These are phyloP conservation scores for Samsoniella hepiali DNA, from an alignment of 2,329 filamentous ascomycete species.

Conservation along the genomic window DNA sequence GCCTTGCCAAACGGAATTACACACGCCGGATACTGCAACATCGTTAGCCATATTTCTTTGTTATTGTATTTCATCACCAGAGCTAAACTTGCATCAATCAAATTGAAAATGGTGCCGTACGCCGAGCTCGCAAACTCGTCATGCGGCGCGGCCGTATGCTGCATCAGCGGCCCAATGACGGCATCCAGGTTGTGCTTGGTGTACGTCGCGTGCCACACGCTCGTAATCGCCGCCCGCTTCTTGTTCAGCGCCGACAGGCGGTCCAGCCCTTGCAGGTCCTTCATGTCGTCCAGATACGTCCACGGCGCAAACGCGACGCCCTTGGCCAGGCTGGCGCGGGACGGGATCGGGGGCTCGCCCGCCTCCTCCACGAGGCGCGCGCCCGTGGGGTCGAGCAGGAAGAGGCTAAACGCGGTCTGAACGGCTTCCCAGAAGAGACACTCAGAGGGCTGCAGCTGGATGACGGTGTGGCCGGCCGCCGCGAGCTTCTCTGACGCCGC, in stretches of 20 bases:
- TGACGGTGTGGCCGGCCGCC: constrained; percentile 43
- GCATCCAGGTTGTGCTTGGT: constrained; percentile 45
- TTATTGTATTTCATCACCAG: not conserved
- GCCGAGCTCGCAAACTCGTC: constrained; percentile 46
- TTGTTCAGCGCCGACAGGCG: constrained; percentile 26
- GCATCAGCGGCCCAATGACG: constrained; percentile 46
- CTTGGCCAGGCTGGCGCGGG: not conserved
- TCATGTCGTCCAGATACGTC: constrained; percentile 16
- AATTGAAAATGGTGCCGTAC: constrained; percentile 50
- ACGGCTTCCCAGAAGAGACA: constrained; percentile 22
- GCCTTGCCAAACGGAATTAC: constrained; percentile 45
- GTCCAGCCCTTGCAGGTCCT: constrained; percentile 38
- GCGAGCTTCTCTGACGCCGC: constrained; percentile 37
- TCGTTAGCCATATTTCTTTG: not conserved
- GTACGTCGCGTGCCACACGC: constrained; percentile 41
- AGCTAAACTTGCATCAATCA: constrained; percentile 44
- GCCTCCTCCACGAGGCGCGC: constrained; percentile 11
- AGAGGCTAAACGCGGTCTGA: not conserved
- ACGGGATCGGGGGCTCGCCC: constrained; percentile 19
- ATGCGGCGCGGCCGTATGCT: constrained; percentile 49
- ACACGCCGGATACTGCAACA: constrained; percentile 45
- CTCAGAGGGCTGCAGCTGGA: constrained; percentile 31
- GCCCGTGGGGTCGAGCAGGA: constrained; percentile 1
- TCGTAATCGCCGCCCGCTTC: constrained; percentile 30
- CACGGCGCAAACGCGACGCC: constrained; percentile 3